Conservation (phyloP, 495 filamentous ascomycete genomes). For the Penicillium parvum region DNA sequence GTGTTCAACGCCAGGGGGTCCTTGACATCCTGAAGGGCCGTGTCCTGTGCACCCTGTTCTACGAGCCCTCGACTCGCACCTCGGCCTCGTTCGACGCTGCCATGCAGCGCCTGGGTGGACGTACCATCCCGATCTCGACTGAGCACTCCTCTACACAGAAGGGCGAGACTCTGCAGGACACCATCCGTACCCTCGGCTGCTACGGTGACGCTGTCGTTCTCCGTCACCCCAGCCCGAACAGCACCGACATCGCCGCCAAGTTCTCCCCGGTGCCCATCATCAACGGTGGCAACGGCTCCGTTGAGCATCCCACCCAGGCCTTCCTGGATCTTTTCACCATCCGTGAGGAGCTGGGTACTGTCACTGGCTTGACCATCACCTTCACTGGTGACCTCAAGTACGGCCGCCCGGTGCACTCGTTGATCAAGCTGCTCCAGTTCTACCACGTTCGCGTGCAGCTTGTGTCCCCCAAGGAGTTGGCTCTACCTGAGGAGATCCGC, state of each 20-base stretch:
- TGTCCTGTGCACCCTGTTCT: conserved; percentile 89
- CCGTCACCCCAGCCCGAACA: conserved; percentile 78
- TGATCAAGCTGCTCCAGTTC: conserved; percentile 87
- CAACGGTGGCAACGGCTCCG: conserved; percentile 92
- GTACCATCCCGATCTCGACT: conserved; percentile 71
- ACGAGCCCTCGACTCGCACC: conserved; percentile 93
- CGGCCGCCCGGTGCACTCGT: conserved; percentile 89
- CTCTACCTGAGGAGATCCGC: conserved; percentile 69
- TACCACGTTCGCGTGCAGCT: conserved; percentile 94
- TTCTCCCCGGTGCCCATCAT: conserved; percentile 87
- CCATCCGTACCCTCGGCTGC: conserved; percentile 85
- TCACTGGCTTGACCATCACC: conserved; percentile 89
- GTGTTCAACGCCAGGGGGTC: conserved; percentile 83
- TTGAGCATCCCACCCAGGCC: conserved; percentile 95
- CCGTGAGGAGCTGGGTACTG: conserved; percentile 91
- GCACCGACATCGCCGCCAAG: conserved; percentile 73
- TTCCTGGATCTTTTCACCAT: conserved; percentile 99
- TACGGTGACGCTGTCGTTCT: conserved; percentile 94
- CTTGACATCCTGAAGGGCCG: conserved; percentile 82
- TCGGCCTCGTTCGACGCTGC: conserved; percentile 95
- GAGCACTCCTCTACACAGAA: conserved; percentile 82
- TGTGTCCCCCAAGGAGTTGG: conserved; percentile 74
- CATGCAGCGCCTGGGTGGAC: conserved; percentile 93
- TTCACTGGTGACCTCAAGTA: conserved; percentile 91
- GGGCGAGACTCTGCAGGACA: conserved; percentile 90